Percentiles rank a stretch among this genome's conserved stretches.
Evolutionary conservation across 306 rosid genomes (phyloP).

Genomic region (Trifolium dubium): DNA sequence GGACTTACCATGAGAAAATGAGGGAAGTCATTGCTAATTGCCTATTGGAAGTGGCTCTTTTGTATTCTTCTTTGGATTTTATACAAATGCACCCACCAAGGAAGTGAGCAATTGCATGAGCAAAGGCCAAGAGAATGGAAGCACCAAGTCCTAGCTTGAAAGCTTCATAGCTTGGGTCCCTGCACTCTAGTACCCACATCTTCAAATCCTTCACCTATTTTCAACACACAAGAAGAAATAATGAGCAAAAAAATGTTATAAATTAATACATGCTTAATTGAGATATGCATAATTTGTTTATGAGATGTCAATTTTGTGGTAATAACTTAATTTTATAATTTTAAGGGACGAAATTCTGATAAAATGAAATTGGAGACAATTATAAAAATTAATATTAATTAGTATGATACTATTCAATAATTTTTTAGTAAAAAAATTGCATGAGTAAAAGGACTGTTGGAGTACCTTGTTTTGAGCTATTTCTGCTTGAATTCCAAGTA

Average conservation of each 20-base stretch:
- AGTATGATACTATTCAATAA: no score
- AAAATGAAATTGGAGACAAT: not conserved
- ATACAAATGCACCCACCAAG: conserved; percentile 75
- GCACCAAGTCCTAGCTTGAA: conserved; percentile 83
- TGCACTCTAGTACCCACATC: conserved; percentile 66
- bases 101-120: conserved; percentile 65
- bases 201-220: conserved; percentile 67
- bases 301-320: not conserved
- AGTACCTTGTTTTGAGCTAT: conserved; percentile 81
- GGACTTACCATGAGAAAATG: conserved; percentile 66
- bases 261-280: not conserved
- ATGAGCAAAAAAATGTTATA: not conserved
- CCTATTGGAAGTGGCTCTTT: conserved; percentile 53
- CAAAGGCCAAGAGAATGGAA: conserved; percentile 55
- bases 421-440: no score
- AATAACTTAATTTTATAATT: not conserved
- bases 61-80: conserved; percentile 49
- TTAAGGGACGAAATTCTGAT: not conserved
- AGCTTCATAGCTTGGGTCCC: conserved; percentile 71
- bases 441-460: not conserved
- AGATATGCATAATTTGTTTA: not conserved
- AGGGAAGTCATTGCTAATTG: conserved; percentile 59
- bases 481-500: conserved; percentile 84
- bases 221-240: not conserved
- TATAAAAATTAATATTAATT: no score